These are phyloP conservation scores for Thymus mandschuricus DNA, from an alignment of 257 asterid species.

Conservation along the genomic window DNA sequence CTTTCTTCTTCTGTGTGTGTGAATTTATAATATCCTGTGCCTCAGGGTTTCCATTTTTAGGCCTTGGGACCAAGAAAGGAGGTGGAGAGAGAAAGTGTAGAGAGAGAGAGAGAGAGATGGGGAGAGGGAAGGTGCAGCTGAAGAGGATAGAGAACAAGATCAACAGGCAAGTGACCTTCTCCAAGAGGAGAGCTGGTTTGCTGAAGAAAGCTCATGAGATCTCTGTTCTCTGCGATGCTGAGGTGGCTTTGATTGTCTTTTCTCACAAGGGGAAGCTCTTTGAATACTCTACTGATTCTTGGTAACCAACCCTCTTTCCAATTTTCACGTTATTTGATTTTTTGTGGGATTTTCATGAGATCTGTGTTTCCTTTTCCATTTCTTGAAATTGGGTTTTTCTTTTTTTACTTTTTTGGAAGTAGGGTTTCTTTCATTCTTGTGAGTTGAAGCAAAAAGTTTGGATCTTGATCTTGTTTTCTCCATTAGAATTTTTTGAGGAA, in stretches of 20 bases:
- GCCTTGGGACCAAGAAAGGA: slow-evolving; percentile 19
- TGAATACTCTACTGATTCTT: slow-evolving; percentile 75
- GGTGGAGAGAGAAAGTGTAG: background rate
- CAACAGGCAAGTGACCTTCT: slow-evolving; percentile 81
- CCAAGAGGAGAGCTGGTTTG: slow-evolving; percentile 76
- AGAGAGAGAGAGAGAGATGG: slow-evolving; percentile 45
- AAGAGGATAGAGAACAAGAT: slow-evolving; percentile 82
- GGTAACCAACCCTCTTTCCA: slow-evolving; percentile 37
- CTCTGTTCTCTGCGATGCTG: slow-evolving; percentile 85
- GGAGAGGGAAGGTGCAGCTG: slow-evolving; percentile 83
- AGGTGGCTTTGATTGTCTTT: slow-evolving; percentile 73
- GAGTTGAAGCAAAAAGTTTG: background rate
- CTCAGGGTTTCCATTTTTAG: slow-evolving; percentile 61
- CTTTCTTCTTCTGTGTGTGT: slow-evolving; percentile 21
- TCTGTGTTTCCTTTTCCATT: slow-evolving; percentile 4
- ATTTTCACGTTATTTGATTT: background rate
- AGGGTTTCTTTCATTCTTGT: slow-evolving; percentile 26
- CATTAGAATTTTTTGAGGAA: background rate
- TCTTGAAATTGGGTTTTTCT: slow-evolving; percentile 25
- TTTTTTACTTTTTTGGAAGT: background rate
- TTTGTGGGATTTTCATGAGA: background rate
- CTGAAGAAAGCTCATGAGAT: slow-evolving; percentile 87
- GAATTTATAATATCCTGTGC: slow-evolving; percentile 24
- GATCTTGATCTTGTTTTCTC: background rate
- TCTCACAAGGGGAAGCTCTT: slow-evolving; percentile 77